phyloP scores from a whole-genome alignment of 2,329 filamentous ascomycete genomes.

The Botrytis tulipae region DNA sequence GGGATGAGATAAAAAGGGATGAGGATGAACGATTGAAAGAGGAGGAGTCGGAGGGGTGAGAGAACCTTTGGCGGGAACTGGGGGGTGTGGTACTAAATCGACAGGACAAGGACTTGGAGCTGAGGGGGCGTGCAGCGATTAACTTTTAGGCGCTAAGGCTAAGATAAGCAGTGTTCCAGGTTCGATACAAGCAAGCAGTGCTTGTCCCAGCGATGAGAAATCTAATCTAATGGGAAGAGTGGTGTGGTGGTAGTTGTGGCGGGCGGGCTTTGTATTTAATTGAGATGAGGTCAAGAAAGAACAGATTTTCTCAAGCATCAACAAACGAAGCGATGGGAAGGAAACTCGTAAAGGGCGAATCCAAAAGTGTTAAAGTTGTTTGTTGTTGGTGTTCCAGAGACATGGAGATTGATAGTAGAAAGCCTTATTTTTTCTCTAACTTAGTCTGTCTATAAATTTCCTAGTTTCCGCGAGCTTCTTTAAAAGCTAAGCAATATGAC shows the following conservation, averaged over 20 bases:
- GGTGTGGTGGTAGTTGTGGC: not conserved
- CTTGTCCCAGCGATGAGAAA: not conserved
- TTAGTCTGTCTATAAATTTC: not conserved
- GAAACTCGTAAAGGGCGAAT: not conserved
- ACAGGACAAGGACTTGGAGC: not conserved
- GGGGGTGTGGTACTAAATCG: not conserved
- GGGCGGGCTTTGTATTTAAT: conserved; percentile 16
- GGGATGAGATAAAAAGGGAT: conserved; percentile 8
- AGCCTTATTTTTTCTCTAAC: not conserved
- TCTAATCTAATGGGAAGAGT: not conserved
- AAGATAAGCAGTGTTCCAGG: conserved; percentile 25
- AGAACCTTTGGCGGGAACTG: not conserved
- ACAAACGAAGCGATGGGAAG: not conserved
- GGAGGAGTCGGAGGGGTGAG: conserved; percentile 5
- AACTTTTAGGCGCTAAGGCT: conserved; percentile 25
- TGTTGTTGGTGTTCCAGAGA: conserved; percentile 4
- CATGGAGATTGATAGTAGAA: not conserved
- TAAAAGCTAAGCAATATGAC: not conserved
- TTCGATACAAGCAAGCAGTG: not conserved
- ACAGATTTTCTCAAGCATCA: not conserved
- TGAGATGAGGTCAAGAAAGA: not conserved
- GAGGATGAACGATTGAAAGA: conserved; percentile 1
- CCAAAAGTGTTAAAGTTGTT: not conserved
- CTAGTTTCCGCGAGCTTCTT: not conserved
- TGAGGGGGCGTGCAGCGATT: conserved; percentile 19